These are phyloP conservation scores for Sphagnum contortum DNA, from an alignment of 225 moss, liverwort and hornwort species.

Conservation along the genomic window DNA sequence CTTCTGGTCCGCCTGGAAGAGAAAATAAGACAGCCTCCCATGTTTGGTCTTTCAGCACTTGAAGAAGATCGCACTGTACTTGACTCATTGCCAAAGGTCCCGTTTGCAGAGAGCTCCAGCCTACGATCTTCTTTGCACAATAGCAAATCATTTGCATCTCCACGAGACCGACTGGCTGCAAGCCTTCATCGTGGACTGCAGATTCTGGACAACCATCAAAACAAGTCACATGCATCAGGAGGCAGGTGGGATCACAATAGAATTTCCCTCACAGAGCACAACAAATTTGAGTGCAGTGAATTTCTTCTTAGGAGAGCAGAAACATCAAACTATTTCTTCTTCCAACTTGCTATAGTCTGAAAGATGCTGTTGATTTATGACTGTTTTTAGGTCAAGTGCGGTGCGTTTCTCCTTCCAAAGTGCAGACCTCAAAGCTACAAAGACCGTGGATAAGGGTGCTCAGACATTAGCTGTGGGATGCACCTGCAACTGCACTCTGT, in stretches of 20 bases:
- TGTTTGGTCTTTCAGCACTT: conserved; percentile 33
- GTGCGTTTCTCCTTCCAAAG: conserved; percentile 57
- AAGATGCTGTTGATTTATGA: too few species aligned
- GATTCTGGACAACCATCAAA: conserved; percentile 85
- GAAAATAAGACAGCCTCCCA: conserved; percentile 14
- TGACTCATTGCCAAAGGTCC: conserved; percentile 6
- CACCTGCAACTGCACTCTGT: conserved; percentile 24
- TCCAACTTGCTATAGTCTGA: too few species aligned
- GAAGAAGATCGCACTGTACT: conserved; percentile 40
- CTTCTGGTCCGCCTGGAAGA: conserved; percentile 3
- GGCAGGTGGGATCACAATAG: conserved; percentile 20
- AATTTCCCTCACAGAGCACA: too few species aligned
- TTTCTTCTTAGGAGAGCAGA: too few species aligned
- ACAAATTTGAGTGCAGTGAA: too few species aligned
- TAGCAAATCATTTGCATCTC: conserved; percentile 41
- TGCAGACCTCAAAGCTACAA: conserved; percentile 22
- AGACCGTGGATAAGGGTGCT: conserved; percentile 34
- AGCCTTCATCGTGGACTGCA: conserved; percentile 88
- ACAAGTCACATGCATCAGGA: conserved; percentile 37
- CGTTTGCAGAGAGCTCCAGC: conserved; percentile 14
- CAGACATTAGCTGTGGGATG: conserved; percentile 17
- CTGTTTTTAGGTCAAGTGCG: conserved; percentile 34
- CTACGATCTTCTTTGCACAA: conserved; percentile 15
- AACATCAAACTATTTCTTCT: too few species aligned
- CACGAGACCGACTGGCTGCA: conserved; percentile 81